These are phyloP conservation scores for Debaryomyces prosopidis DNA, from an alignment of 805 yeast species.

Conservation along the genomic window DNA sequence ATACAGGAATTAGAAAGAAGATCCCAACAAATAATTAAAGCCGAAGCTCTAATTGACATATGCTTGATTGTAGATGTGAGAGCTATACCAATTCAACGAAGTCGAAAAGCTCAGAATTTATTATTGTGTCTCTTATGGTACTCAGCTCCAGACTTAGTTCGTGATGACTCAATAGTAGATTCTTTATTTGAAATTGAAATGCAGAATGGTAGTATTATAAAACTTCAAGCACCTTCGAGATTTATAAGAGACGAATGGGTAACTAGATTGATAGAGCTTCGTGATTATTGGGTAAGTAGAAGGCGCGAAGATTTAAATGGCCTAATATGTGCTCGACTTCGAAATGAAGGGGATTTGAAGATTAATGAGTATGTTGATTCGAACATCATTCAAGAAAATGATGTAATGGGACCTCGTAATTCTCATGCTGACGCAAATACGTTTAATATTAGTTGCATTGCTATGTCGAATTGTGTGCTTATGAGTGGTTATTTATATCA, in stretches of 20 bases:
- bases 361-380: constrained; percentile 61
- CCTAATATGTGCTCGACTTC: constrained; percentile 35
- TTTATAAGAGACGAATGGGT: constrained; percentile 67
- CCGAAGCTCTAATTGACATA: constrained; percentile 66
- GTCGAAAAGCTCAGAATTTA: constrained; percentile 24
- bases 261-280: constrained; percentile 41
- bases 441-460: constrained; percentile 55
- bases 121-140: constrained; percentile 33
- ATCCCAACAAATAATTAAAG: constrained; percentile 50
- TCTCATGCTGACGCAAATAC: constrained; percentile 52
- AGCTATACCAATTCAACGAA: constrained; percentile 22
- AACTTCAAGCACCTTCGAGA: constrained; percentile 56
- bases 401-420: constrained; percentile 52
- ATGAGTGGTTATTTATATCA: constrained; percentile 68
- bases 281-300: constrained; percentile 60
- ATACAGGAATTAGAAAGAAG: constrained; percentile 66
- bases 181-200: constrained; percentile 55
- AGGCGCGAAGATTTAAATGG: constrained; percentile 40
- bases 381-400: constrained; percentile 40
- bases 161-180: constrained; percentile 36
- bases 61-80: constrained; percentile 44
- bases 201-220: constrained; percentile 44
- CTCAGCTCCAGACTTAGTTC: constrained; percentile 19
- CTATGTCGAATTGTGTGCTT: constrained; percentile 61
- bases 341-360: constrained; percentile 48